Base-by-base conservation (phyloP, 148 eudicot genomes). In the Camellia sinensis region DNA sequence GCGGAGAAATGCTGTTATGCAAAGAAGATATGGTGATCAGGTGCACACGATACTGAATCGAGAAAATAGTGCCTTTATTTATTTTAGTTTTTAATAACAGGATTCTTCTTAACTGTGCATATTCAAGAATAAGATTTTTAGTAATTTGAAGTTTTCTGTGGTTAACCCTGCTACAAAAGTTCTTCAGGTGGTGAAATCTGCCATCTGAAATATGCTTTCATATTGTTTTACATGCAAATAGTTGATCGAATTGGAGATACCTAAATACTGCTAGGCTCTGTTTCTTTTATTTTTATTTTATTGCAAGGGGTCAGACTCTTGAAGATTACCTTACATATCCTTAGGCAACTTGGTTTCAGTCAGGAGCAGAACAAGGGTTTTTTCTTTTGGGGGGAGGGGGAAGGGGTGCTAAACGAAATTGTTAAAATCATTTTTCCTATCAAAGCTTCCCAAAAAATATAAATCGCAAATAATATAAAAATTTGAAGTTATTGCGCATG, bases 1-100 rank as follows among this genome's bases (percentile, higher is more conserved):
- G 70, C 82, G 76, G 48, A 89, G 95, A 77, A 95, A 95, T 81
- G 76, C 71, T 79, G 91, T 95, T 65, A 85, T 89, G 97, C 97
- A 93, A 82, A 87, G 83, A 86, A 79, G 65, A 46, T 74, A 8
- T 62, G 90, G 87, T 67, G 80, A 77, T 76, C 84, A 95, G 98
- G 98, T 94, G 79, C 40, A 22, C 18, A 45, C 48, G 13, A 41
- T 52, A 14, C 77, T 64, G 60, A 50, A 72, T 21, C 7, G 7
- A 46, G 40, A 12, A 65, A 11, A 40, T 73, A 29, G 17, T 29
- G 46, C 21, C 76, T 29, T 29, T 29, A 29, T 29, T 29, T 29
- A 22, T 22, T 56, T 50, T 56, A 13, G 17, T 60, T 37, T 73
- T 52, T 40, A 43, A 44, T 74, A n/a, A 50, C 17, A 60, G 37